Conservation (phyloP, 495 filamentous ascomycete species). For the Aspergillus panamensis region DNA sequence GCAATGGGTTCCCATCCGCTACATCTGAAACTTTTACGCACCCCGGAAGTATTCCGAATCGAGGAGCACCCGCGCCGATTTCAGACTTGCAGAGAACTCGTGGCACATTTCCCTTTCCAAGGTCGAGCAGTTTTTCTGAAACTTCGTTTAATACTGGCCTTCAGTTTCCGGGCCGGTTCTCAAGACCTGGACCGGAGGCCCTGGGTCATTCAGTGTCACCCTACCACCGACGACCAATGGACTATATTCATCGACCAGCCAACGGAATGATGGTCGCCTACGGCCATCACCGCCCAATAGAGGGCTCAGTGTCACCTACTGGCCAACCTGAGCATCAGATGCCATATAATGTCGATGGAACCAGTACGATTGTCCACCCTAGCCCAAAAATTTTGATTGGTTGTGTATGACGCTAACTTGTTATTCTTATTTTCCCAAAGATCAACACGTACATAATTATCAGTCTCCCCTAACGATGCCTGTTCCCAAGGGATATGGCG, state of each 20-base stretch:
- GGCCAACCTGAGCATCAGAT: slow-evolving; percentile 31
- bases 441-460: slow-evolving; percentile 33
- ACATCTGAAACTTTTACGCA: slow-evolving; percentile 28
- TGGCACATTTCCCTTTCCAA: slow-evolving; percentile 33
- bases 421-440: slow-evolving; percentile 17
- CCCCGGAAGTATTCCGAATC: slow-evolving; percentile 28
- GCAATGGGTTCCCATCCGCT: slow-evolving; percentile 41
- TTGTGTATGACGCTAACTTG: not conserved
- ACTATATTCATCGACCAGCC: slow-evolving; percentile 34
- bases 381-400: not conserved
- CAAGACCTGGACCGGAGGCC: slow-evolving; percentile 29
- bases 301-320: slow-evolving; percentile 42
- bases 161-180: slow-evolving; percentile 32
- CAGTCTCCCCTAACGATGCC: slow-evolving; percentile 35
- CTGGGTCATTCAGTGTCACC: slow-evolving; percentile 29
- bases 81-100: slow-evolving; percentile 36
- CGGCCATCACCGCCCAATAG: slow-evolving; percentile 32
- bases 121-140: slow-evolving; percentile 46
- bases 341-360: slow-evolving; percentile 22
- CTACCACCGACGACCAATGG: slow-evolving; percentile 36
- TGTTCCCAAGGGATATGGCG: slow-evolving; percentile 28
- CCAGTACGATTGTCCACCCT: slow-evolving; percentile 13
- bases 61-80: slow-evolving; percentile 30
- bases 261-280: slow-evolving; percentile 33
- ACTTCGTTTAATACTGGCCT: slow-evolving; percentile 35